A percentile compares a stretch with the other conserved stretches of the same genome.
phyloP scores from a whole-genome alignment of 2,329 filamentous ascomycete genomes.

The Dendryphion nanum region DNA sequence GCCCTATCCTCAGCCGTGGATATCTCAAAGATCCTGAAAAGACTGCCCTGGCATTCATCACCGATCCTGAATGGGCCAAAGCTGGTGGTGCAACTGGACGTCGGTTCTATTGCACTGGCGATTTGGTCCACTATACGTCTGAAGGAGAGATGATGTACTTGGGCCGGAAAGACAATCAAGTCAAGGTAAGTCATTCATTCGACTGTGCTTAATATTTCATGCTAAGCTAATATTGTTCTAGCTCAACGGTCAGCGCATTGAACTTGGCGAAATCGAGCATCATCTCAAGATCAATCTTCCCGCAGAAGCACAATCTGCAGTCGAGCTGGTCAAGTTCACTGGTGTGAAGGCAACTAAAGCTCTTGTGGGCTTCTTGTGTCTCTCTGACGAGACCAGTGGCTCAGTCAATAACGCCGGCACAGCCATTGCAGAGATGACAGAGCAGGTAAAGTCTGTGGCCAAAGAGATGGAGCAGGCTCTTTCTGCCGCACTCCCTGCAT shows the following conservation, averaged over 20 bases:
- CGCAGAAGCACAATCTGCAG: conserved; percentile 39
- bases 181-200: conserved; percentile 22
- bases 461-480: conserved; percentile 26
- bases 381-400: conserved; percentile 9
- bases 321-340: conserved; percentile 40
- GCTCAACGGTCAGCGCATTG: conserved; percentile 46
- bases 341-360: conserved; percentile 24
- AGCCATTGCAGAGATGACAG: conserved; percentile 20
- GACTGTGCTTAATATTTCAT: neutral
- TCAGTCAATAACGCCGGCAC: conserved; percentile 23
- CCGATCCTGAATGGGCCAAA: conserved; percentile 27
- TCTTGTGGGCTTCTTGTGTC: conserved; percentile 28
- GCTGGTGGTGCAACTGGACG: conserved; percentile 13
- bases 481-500: conserved; percentile 35
- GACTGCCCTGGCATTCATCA: conserved; percentile 29
- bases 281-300: conserved; percentile 40
- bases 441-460: conserved; percentile 14
- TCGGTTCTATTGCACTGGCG: conserved; percentile 34
- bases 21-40: conserved; percentile 34
- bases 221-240: conserved; percentile 10
- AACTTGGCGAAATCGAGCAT: conserved; percentile 48
- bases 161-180: conserved; percentile 35
- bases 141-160: conserved; percentile 36
- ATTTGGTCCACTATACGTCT: conserved; percentile 32
- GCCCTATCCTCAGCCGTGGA: conserved; percentile 32